phyloP scores from a whole-genome alignment of 257 asterid species.

The Jacaranda copaia region DNA sequence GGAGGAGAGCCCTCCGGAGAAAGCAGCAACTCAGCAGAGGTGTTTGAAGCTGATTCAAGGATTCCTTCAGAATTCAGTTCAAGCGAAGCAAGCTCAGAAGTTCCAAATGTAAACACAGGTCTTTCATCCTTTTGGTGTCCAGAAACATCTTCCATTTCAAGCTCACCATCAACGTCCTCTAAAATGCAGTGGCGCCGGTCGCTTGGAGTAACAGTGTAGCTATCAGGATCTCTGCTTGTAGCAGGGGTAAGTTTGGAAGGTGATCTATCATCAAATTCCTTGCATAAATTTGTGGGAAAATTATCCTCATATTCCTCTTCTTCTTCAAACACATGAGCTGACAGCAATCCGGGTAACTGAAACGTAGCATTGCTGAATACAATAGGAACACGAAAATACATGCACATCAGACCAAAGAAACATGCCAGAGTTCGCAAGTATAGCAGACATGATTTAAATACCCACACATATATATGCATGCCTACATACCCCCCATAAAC shows the following conservation, averaged over 20 bases:
- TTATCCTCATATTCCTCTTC: constrained; percentile 70
- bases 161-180: constrained; percentile 97
- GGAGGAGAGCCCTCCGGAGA: constrained; percentile 87
- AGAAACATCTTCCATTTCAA: constrained; percentile 97
- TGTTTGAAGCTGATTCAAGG: constrained; percentile 46
- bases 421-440: constrained; percentile 4
- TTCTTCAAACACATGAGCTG: constrained; percentile 50
- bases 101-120: constrained; percentile 38
- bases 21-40: constrained; percentile 48
- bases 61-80: constrained; percentile 42
- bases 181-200: constrained; percentile 79
- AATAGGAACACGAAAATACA: constrained; percentile 27
- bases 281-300: constrained; percentile 41
- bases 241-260: constrained; percentile 54
- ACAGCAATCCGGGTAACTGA: constrained; percentile 63
- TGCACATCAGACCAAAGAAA: constrained; percentile 38
- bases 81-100: constrained; percentile 41
- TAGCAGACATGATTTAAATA: constrained; percentile 10
- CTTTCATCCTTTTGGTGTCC: constrained; percentile 75
- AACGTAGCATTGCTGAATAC: constrained; percentile 63
- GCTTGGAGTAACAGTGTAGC: constrained; percentile 60
- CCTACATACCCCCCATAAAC: constrained; percentile 11
- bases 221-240: constrained; percentile 57
- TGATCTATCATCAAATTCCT: constrained; percentile 51
- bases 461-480: neutral